Base-by-base conservation (phyloP, 2,329 filamentous ascomycete species). In the Fusarium virguliforme region DNA sequence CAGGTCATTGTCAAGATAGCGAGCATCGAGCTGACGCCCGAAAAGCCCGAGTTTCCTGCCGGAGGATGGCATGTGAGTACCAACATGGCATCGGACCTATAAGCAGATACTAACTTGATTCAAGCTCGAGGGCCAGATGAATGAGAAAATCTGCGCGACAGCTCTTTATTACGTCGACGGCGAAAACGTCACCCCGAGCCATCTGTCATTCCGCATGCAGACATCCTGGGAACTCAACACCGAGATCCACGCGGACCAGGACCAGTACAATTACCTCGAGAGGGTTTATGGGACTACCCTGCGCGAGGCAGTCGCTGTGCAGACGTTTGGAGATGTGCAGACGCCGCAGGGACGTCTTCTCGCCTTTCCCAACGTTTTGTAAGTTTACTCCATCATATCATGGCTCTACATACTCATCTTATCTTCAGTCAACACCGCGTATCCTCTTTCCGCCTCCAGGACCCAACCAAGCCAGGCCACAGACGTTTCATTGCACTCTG, bases 1-100 rank as follows among this genome's bases (percentile, higher is more conserved):
- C 32, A 64, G 26, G 41, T 64, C 15, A 48, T 59, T 4, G 30
- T 59, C 12, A 64, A 65, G 18, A 65, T 65, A 53, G 60, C 37
- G 3, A 65, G 60, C 12, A 65, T 64, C 22, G 53, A 64, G 8
- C 18, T 64, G 0, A 64, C 37, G 0, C 60, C 60, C 3, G 60
- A 65, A 3, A 64, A 58, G 3, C 37, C 60, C 0, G 37, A 64
- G 9, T 64, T 53, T 10, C 8, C 37, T 1, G 18, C 30, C 5
- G 53, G 60, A 6, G 35, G 41, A 22, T 59, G 43, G 37, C 30
- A 64, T 18, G 60, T 59, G 9, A 40, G 43, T 48, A 10, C 2
- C 18, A 18, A 18, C 18, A 18, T 18, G 18, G 18, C 18, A 18
- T n/a, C 4, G 7, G 2, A 6, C 10, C 5, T n/a, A 26, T 6